Evolutionary conservation across 1,284 basidiomycete species (phyloP), one percentile per base, ranked within the genome.

Genomic region (Tilletia walkeri): DNA sequence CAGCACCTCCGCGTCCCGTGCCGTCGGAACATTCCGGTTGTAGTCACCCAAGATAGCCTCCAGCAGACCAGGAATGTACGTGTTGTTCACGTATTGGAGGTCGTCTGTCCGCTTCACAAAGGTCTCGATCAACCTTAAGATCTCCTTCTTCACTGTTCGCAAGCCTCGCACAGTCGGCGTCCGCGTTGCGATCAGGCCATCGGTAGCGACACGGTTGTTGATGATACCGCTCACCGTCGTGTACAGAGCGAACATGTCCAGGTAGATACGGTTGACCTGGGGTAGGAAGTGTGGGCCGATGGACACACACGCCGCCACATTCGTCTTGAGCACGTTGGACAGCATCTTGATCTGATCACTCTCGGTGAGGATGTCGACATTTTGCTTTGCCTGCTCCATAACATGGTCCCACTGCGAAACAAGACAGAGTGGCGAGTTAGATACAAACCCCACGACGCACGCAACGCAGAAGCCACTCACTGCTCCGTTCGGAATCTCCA

Each of bases 41-140:
- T 99, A 99, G 84, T 99, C 96, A 63, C 93, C 93, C 50, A 99
- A 89, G 71, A 99, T 95, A 54, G 96, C 95, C 80, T 99, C 96
- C 61, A 99, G 88, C 65, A 99, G 86, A 59, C 94, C 94, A 12
- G 96, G 96, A 84, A 99, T 96, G 81, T 99, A 90, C 82, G 91
- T 95, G 75, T 84, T 86, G 84, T 96, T 96, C 74, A 98, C 92
- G 18, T 91, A 88, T 67, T 99, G 94, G 38, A 97, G 88, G 82
- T 99, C 95, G 84, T 98, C 95, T 12, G 95, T 94, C 85, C 94
- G 93, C 85, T 90, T 92, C 85, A 99, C 92, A 85, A 98, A 98
- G 1, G 94, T 98, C 85, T 99, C 96, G 88, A 99, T 96, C 6
- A 84, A 86, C 85, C 94, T 95, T 78, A 99, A 85, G 67, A 99